These are phyloP conservation scores for Beauveria scarabaeidicola DNA, from an alignment of 2,329 filamentous ascomycete genomes.

Conservation along the genomic window DNA sequence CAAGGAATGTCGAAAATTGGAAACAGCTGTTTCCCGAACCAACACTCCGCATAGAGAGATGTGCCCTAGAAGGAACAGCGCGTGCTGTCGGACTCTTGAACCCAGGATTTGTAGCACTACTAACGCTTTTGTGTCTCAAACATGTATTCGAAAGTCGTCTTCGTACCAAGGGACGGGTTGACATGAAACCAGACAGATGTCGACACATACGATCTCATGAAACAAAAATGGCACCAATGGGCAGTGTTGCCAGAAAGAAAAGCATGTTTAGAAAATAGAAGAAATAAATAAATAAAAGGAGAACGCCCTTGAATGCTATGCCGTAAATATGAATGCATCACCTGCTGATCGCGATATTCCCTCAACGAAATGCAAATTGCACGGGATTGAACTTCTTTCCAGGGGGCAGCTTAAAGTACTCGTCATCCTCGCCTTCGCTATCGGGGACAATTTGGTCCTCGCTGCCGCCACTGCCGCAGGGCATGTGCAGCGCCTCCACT, in stretches of 20 bases:
- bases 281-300: neutral
- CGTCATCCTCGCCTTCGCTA: constrained; percentile 38
- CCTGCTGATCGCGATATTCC: neutral
- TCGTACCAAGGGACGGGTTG: no score
- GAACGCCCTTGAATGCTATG: neutral
- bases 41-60: neutral
- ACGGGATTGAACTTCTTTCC: constrained; percentile 37
- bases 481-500: constrained; percentile 40
- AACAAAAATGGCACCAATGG: neutral
- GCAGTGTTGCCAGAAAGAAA: neutral
- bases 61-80: no score
- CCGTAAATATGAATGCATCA: neutral
- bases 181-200: no score
- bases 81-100: no score
- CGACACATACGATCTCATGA: neutral
- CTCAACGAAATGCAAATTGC: constrained; percentile 33
- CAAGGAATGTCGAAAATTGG: neutral
- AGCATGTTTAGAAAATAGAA: neutral
- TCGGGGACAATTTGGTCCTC: constrained; percentile 49
- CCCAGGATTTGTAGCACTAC: no score
- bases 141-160: no score
- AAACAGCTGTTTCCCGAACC: no score
- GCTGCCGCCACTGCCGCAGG: constrained; percentile 33
- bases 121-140: no score
- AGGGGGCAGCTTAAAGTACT: constrained; percentile 18